Base-by-base conservation (phyloP, 345 rosid species). In the Turritis glabra region DNA sequence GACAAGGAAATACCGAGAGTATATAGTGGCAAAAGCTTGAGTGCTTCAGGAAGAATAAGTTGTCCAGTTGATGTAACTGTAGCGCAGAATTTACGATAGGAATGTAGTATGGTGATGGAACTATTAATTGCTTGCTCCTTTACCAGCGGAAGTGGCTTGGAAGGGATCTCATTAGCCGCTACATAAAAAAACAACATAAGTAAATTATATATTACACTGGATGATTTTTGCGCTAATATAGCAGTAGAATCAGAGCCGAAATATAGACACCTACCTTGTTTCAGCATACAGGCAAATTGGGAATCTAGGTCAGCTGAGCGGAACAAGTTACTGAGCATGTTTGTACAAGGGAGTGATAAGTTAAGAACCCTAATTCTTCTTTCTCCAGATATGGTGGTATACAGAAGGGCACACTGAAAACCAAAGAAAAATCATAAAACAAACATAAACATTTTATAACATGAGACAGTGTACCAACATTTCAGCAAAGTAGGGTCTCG, bases 41-140 rank as follows among this genome's bases (percentile, higher is more conserved):
- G 98, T 25, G 98, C 97, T 83, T 95, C 99, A 15, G 99, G 98
- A 66, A 95, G 97, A 81, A 92, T 90, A 71, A 95, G 97, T 72
- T 95, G 99, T 68, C 99, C 99, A 10, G 92, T 71, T 59, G 97
- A 89, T 65, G 97, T 88, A 63, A 95, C 97, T 17, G 99, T 89
- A 5, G 99, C 98, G 76, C 99, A 95, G 71, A 90, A 95, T 78
- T 90, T 90, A 58, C 99, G 97, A 59, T 95, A 95, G 14, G 99
- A 79, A 63, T 81, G 87, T 77, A 95, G 83, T 79, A 86, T 80
- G 79, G 79, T 92, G 83, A 86, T 74, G 69, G 96, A 92, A 37
- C 80, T 82, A 81, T 85, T 92, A 40, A 84, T 87, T 56, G 88
- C 89, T 79, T 84, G 96, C 35, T 95, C 97, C 51, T 88, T 89